phyloP scores from a whole-genome alignment of 1,284 basidiomycete genomes.

The Irpex sp. region DNA sequence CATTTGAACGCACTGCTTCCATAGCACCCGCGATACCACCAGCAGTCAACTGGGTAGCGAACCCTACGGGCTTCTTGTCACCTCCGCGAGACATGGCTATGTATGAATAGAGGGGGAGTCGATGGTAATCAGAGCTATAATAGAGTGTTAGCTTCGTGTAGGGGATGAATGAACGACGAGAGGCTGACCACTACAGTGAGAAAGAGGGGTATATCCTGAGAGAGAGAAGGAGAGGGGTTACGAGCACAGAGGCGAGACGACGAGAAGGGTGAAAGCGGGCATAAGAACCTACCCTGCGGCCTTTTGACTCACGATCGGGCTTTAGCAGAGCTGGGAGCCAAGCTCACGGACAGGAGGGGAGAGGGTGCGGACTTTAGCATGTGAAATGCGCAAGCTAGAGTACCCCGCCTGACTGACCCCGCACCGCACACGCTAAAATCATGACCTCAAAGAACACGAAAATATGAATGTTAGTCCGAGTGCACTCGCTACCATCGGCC shows the following conservation, averaged over 20 bases:
- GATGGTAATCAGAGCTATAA: background rate
- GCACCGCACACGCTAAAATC: background rate
- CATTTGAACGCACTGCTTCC: conserved; percentile 69
- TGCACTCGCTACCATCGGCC: background rate
- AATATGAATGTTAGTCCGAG: background rate
- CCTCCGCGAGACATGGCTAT: conserved; percentile 51
- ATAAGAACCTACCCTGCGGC: background rate
- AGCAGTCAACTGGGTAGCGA: conserved; percentile 89
- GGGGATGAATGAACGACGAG: too few species aligned
- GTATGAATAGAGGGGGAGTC: background rate
- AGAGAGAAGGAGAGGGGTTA: background rate
- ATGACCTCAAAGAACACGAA: background rate
- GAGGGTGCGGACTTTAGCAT: background rate
- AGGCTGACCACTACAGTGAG: background rate
- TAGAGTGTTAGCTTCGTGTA: background rate
- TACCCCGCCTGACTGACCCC: conserved; percentile 3
- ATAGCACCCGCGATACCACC: conserved; percentile 90
- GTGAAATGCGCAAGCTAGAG: background rate
- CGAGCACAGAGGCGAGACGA: background rate
- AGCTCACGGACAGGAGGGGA: background rate
- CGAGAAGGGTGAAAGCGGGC: background rate
- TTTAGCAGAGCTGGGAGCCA: background rate
- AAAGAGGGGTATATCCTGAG: background rate
- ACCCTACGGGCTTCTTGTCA: conserved; percentile 72
- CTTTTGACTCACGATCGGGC: background rate